Base-by-base conservation (phyloP, 2,329 filamentous ascomycete genomes). In the Sclerotinia nivalis region DNA sequence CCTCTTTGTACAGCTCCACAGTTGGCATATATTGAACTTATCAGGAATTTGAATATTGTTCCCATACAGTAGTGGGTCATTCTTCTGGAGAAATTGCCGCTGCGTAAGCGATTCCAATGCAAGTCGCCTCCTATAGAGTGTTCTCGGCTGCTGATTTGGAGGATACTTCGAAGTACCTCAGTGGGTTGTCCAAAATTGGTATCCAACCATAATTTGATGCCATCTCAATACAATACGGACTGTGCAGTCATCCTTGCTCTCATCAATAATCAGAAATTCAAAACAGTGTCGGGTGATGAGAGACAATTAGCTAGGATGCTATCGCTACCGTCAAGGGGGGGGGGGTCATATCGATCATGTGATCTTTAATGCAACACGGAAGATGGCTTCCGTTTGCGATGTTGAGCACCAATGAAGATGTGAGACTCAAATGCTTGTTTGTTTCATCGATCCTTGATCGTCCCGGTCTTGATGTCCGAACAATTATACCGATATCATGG, bases 41-140 rank as follows among this genome's bases (percentile, higher is more conserved):
- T 78, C 0, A 25, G n/a, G 12, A 49, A 60, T 9, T 73, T 71
- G 52, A 68, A 70, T 13, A 34, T 77, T 31, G 37, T 43, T 4
- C 72, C 75, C 25, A 59, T 6, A 72, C 70, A 9, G 75, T 78
- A 3, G 68, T 75, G 3, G 74, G 77, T 10, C 76, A 78, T 62
- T 78, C 75, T 1, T 72, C 70, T 18, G 77, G 77, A 12, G 77
- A 78, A 37, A 76, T 78, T 59, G 77, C 75, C 2, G 83, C 83
- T 5, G 83, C 20, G 74, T 68, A 55, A 43, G 62, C 25, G 4
- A 50, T 64, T 22, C 25, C 70, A 15, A 67, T 59, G 52, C 56
- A 62, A 31, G 52, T 72, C n/a, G 61, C 72, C 2, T 74, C 68
- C 40, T 72, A 70, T 47, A 37, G 73, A 34, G 73, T 71, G 9